Evolutionary conservation across 768 basidiomycete genomes (phyloP).

Genomic region (Leccinum variicolor): DNA sequence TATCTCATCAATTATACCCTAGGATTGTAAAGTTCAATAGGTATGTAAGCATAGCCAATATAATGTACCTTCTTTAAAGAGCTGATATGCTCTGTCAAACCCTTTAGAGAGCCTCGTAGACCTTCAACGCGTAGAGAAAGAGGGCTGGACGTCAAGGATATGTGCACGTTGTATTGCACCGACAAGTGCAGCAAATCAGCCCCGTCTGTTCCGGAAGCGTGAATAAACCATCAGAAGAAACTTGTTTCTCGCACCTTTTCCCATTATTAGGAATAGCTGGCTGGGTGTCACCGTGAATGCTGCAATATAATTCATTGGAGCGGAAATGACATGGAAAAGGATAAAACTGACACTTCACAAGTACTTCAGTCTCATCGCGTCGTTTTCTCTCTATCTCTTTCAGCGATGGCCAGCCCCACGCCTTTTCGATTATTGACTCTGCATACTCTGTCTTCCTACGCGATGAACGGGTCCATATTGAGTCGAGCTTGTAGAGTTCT

Average conservation of each 20-base stretch:
- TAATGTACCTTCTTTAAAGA: slow-evolving; percentile 45
- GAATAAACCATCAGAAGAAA: slow-evolving; percentile 5
- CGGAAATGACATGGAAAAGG: neutral
- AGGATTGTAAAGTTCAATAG: neutral
- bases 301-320: slow-evolving; percentile 25
- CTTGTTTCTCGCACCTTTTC: slow-evolving; percentile 48
- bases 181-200: slow-evolving; percentile 57
- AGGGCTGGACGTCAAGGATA: slow-evolving; percentile 55
- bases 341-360: slow-evolving; percentile 41
- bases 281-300: slow-evolving; percentile 55
- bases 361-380: slow-evolving; percentile 48
- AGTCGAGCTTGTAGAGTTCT: slow-evolving; percentile 42
- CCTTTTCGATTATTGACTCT: slow-evolving; percentile 54
- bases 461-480: slow-evolving; percentile 30
- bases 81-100: slow-evolving; percentile 44
- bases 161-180: slow-evolving; percentile 55
- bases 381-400: slow-evolving; percentile 47
- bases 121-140: slow-evolving; percentile 61
- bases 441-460: slow-evolving; percentile 41
- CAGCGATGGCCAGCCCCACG: slow-evolving; percentile 70
- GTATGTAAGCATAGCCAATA: neutral
- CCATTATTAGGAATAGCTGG: slow-evolving; percentile 68
- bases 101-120: slow-evolving; percentile 47
- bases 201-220: slow-evolving; percentile 48
- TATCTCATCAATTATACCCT: slow-evolving; percentile 32